Percentiles rank a stretch among this genome's conserved stretches.
phyloP scores from a whole-genome alignment of 1,284 basidiomycete genomes.

The Malassezia furfur region DNA sequence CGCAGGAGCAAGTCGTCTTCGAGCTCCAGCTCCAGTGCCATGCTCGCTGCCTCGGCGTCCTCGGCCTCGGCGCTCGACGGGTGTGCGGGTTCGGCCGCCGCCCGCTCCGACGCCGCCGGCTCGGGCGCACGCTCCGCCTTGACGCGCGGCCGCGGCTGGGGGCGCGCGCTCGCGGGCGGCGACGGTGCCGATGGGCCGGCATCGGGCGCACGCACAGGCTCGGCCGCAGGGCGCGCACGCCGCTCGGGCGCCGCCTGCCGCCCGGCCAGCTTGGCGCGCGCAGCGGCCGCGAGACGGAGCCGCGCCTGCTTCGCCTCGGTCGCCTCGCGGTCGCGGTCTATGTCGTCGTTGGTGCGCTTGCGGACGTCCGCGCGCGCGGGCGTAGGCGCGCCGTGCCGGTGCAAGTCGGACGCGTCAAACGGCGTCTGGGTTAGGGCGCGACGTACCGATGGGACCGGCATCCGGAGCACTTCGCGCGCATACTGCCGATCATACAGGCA shows the following conservation, averaged over 20 bases:
- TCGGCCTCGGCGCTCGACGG: background rate
- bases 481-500: slow-evolving; percentile 90
- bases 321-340: background rate
- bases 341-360: background rate
- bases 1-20: slow-evolving; percentile 15
- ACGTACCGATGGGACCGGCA: slow-evolving; percentile 65
- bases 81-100: no score
- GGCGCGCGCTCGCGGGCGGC: background rate
- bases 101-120: no score
- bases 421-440: background rate
- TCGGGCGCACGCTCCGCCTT: background rate
- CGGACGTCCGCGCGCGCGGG: no score
- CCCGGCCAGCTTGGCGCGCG: background rate
- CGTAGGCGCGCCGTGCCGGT: background rate
- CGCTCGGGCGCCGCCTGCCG: background rate
- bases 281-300: background rate
- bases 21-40: slow-evolving; percentile 24
- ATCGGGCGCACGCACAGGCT: background rate
- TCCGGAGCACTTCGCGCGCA: slow-evolving; percentile 70
- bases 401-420: slow-evolving; percentile 9
- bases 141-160: background rate
- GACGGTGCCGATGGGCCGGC: background rate
- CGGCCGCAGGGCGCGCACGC: no score
- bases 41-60: slow-evolving; percentile 23
- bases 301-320: background rate